phyloP scores from a whole-genome alignment of 257 asterid genomes.

The Echites panduratus region DNA sequence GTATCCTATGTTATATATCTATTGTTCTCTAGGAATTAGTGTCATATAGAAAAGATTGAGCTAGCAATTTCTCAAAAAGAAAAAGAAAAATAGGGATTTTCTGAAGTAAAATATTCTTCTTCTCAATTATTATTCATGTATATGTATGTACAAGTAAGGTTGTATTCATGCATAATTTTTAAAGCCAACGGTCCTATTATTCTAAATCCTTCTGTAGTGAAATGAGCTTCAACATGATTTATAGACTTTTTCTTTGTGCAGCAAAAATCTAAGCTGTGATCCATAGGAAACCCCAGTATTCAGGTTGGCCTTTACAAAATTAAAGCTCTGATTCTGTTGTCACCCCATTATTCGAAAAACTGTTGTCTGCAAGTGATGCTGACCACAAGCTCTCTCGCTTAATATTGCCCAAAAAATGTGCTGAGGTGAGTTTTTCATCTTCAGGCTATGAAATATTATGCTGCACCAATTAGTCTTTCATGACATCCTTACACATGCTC shows the following conservation, averaged over 20 bases:
- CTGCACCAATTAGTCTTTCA: background rate
- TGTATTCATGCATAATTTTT: background rate
- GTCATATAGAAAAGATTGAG: background rate
- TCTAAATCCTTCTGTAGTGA: background rate
- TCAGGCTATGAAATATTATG: background rate
- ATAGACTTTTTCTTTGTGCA: background rate
- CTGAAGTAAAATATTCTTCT: background rate
- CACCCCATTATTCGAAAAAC: constrained; percentile 59
- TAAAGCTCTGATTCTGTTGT: constrained; percentile 41
- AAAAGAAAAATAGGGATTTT: background rate
- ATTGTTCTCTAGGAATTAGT: background rate
- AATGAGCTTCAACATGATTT: background rate
- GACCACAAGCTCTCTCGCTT: constrained; percentile 57
- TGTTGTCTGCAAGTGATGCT: constrained; percentile 47
- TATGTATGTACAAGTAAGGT: background rate
- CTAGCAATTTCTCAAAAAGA: background rate
- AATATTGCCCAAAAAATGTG: constrained; percentile 56
- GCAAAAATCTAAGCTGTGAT: background rate
- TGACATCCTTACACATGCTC: background rate
- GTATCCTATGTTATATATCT: constrained; percentile 42
- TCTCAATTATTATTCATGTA: background rate
- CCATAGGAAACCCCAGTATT: background rate
- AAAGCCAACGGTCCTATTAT: background rate
- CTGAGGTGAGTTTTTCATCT: constrained; percentile 47
- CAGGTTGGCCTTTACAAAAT: constrained; percentile 43